These are phyloP conservation scores for Lodderomyces oxycetoniae DNA, from an alignment of 1,139 yeast genomes.

Conservation along the genomic window DNA sequence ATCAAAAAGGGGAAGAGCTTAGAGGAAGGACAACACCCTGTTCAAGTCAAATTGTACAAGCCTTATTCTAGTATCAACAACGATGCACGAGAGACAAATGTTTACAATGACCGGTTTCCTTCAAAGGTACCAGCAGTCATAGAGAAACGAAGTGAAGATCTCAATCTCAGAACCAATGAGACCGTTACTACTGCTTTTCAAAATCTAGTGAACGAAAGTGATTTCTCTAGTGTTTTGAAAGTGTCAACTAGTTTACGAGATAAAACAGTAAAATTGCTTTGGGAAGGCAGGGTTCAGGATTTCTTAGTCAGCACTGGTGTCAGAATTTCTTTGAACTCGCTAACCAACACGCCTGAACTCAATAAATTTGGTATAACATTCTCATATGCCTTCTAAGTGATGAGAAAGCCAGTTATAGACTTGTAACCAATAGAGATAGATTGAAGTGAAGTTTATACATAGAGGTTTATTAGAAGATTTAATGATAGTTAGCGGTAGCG, in stretches of 20 bases:
- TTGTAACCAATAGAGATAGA: too few relatives aligned
- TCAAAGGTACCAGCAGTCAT: not conserved
- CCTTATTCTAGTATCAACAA: not conserved
- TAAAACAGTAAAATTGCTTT: slow-evolving; percentile 56
- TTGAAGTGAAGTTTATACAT: too few relatives aligned
- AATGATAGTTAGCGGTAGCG: not conserved
- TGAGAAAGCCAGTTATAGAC: not conserved
- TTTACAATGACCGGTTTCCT: not conserved
- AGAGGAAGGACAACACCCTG: not conserved
- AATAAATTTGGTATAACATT: slow-evolving; percentile 37
- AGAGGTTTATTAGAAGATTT: not conserved
- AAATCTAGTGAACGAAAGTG: slow-evolving; percentile 46
- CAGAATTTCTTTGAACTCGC: slow-evolving; percentile 34
- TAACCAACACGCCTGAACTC: slow-evolving; percentile 32
- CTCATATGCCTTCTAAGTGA: slow-evolving; percentile 29
- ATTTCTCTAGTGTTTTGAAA: slow-evolving; percentile 70
- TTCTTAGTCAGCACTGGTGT: slow-evolving; percentile 77
- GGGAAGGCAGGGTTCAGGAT: slow-evolving; percentile 88
- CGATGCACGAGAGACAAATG: not conserved
- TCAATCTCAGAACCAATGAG: not conserved
- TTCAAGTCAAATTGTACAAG: not conserved
- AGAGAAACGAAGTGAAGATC: not conserved
- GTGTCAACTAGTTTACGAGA: slow-evolving; percentile 67
- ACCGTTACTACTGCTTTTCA: slow-evolving; percentile 53
- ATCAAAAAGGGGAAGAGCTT: not conserved